These are phyloP conservation scores for Citrus hindsii DNA, from an alignment of 345 rosid genomes.

Conservation along the genomic window DNA sequence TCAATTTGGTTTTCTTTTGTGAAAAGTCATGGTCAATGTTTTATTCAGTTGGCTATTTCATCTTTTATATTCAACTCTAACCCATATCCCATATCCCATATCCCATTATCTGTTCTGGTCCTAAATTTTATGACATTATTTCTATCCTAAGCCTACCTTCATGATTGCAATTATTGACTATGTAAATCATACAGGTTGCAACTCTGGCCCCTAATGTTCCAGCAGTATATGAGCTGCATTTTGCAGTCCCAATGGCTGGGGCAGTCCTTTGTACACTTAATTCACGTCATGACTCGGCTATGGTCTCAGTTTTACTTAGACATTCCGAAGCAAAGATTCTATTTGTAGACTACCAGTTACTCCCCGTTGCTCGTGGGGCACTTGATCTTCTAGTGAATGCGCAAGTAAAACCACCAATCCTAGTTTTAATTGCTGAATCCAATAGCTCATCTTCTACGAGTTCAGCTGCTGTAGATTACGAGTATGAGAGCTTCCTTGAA, in stretches of 20 bases:
- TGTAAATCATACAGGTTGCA: slow-evolving; percentile 45
- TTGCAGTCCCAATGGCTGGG: slow-evolving; percentile 83
- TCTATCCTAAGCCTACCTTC: not conserved
- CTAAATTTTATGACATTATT: not conserved
- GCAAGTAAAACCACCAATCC: slow-evolving; percentile 28
- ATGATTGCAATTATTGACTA: not conserved
- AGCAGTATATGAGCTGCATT: slow-evolving; percentile 81
- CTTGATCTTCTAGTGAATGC: slow-evolving; percentile 42
- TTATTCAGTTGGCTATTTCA: too few species aligned
- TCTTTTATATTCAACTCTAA: not conserved
- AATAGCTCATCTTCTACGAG: slow-evolving; percentile 6
- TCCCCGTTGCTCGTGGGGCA: slow-evolving; percentile 49
- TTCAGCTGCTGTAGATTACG: slow-evolving; percentile 2
- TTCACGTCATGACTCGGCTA: slow-evolving; percentile 50
- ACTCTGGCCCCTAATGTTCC: slow-evolving; percentile 66
- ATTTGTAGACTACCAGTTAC: slow-evolving; percentile 55
- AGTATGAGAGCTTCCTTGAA: slow-evolving; percentile 52
- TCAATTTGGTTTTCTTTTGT: too few species aligned
- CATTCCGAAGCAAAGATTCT: slow-evolving; percentile 62
- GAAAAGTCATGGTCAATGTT: too few species aligned
- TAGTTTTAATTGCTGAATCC: slow-evolving; percentile 48
- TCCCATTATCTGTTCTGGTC: not conserved
- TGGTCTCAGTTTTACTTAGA: slow-evolving; percentile 44
- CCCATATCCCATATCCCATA: too few species aligned
- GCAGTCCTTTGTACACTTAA: slow-evolving; percentile 73